Evolutionary conservation across 306 rosid genomes (phyloP).

Genomic region (Glycine tomentella): DNA sequence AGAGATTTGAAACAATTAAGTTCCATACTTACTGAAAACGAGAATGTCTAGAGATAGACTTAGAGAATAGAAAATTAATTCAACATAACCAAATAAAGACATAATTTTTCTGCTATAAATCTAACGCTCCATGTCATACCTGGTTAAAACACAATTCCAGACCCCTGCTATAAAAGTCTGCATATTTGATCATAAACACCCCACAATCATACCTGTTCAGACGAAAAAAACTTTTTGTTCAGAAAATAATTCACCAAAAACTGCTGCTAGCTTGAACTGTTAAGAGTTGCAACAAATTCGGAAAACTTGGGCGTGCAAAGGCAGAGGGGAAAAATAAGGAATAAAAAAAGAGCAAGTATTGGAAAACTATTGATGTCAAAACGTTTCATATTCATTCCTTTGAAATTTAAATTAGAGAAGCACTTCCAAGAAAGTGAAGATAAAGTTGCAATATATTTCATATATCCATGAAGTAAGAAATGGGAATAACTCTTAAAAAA

Average conservation of each 20-base stretch:
- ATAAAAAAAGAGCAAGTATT: constrained; percentile 26
- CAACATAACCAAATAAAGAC: not conserved
- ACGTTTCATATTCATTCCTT: constrained; percentile 17
- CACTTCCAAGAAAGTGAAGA: constrained; percentile 16
- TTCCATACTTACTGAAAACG: constrained; percentile 7
- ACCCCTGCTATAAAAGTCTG: constrained; percentile 94
- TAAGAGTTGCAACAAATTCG: constrained; percentile 1
- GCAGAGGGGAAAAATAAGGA: constrained; percentile 1
- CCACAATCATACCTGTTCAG: constrained; percentile 89
- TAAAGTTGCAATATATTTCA: not conserved
- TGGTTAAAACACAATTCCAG: constrained; percentile 83
- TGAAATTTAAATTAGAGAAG: constrained; percentile 30
- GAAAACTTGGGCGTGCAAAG: not conserved
- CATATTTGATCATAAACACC: constrained; percentile 92
- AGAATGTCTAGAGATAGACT: constrained; percentile 17
- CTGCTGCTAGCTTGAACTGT: constrained; percentile 9
- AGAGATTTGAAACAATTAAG: constrained; percentile 32
- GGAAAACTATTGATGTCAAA: constrained; percentile 10
- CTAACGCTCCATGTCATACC: constrained; percentile 61
- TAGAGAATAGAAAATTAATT: constrained; percentile 7
- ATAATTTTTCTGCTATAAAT: constrained; percentile 17
- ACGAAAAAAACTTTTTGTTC: constrained; percentile 11
- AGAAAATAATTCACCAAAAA: constrained; percentile 38
- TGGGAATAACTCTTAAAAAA: not conserved
- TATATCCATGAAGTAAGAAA: not conserved